Evolutionary conservation across 1,284 basidiomycete genomes (phyloP).

Genomic region (Ganoderma multipileum): DNA sequence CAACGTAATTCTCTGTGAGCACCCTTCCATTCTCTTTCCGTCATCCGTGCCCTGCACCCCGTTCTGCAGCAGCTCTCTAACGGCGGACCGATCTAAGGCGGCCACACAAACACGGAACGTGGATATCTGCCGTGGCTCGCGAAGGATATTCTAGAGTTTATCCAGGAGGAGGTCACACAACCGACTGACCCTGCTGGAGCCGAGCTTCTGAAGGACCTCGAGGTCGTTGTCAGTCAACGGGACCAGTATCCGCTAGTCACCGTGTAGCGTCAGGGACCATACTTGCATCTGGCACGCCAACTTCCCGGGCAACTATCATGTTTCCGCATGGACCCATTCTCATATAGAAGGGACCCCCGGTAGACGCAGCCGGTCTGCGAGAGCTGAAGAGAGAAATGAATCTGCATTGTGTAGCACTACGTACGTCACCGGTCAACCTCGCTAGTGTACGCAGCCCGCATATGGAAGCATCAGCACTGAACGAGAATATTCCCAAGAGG

Average conservation of each 20-base stretch:
- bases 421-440: slow-evolving; percentile 51
- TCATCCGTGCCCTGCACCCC: slow-evolving; percentile 7
- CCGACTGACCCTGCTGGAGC: slow-evolving; percentile 37
- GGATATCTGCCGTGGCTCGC: slow-evolving; percentile 81
- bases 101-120: slow-evolving; percentile 87
- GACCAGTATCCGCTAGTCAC: slow-evolving; percentile 69
- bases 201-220: slow-evolving; percentile 39
- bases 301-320: not conserved
- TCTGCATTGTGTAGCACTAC: slow-evolving; percentile 26
- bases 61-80: slow-evolving; percentile 6
- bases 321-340: not conserved
- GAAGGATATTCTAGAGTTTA: slow-evolving; percentile 61
- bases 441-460: slow-evolving; percentile 34
- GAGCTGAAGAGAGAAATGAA: slow-evolving; percentile 14
- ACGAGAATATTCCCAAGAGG: not conserved
- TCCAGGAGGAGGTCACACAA: slow-evolving; percentile 42
- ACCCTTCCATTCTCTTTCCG: not conserved
- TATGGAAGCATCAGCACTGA: slow-evolving; percentile 15
- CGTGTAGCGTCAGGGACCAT: slow-evolving; percentile 29
- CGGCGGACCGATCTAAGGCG: slow-evolving; percentile 35
- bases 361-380: not conserved
- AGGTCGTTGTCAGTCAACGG: slow-evolving; percentile 63
- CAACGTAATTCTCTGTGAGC: slow-evolving; percentile 79
- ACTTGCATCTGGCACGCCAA: slow-evolving; percentile 8
- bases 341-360: not conserved